Percentiles rank a stretch among this genome's conserved stretches.
Evolutionary conservation across 2,329 filamentous ascomycete species (phyloP).

Genomic region (Arachnomyces sp.): DNA sequence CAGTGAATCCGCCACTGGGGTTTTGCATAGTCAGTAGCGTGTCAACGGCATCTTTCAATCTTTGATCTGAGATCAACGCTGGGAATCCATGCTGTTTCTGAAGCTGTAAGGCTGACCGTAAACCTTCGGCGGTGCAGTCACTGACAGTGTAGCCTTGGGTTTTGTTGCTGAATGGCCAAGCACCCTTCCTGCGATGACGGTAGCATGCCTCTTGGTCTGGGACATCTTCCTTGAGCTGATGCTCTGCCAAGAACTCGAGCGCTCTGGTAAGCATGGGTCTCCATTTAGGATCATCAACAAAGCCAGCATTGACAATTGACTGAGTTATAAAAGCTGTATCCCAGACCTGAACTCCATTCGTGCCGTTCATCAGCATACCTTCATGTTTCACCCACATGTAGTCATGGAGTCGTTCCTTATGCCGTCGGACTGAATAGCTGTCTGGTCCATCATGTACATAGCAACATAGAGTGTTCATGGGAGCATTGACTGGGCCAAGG

Average conservation of each 20-base stretch:
- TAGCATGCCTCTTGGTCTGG: slow-evolving; percentile 73
- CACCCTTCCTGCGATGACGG: slow-evolving; percentile 82
- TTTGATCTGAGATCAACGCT: slow-evolving; percentile 62
- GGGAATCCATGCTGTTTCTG: slow-evolving; percentile 74
- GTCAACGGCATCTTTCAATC: slow-evolving; percentile 82
- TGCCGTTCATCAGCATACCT: slow-evolving; percentile 91
- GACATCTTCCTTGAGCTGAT: slow-evolving; percentile 83
- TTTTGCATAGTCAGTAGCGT: slow-evolving; percentile 91
- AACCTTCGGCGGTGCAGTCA: slow-evolving; percentile 84
- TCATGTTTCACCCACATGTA: slow-evolving; percentile 87
- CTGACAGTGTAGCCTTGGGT: slow-evolving; percentile 92
- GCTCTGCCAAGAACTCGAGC: slow-evolving; percentile 76
- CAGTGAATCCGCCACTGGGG: slow-evolving; percentile 72
- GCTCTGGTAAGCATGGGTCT: slow-evolving; percentile 75
- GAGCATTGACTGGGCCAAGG: slow-evolving; percentile 79
- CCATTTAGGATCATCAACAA: slow-evolving; percentile 71
- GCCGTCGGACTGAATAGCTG: slow-evolving; percentile 61
- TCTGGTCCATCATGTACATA: slow-evolving; percentile 78
- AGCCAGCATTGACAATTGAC: slow-evolving; percentile 67
- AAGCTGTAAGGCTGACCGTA: slow-evolving; percentile 78
- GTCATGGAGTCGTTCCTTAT: slow-evolving; percentile 75
- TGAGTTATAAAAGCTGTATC: slow-evolving; percentile 89
- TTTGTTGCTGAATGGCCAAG: slow-evolving; percentile 91
- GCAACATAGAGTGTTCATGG: slow-evolving; percentile 83
- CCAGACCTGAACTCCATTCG: slow-evolving; percentile 97